Conservation (phyloP, 306 rosid species). For the Ochetophila trinervis region DNA sequence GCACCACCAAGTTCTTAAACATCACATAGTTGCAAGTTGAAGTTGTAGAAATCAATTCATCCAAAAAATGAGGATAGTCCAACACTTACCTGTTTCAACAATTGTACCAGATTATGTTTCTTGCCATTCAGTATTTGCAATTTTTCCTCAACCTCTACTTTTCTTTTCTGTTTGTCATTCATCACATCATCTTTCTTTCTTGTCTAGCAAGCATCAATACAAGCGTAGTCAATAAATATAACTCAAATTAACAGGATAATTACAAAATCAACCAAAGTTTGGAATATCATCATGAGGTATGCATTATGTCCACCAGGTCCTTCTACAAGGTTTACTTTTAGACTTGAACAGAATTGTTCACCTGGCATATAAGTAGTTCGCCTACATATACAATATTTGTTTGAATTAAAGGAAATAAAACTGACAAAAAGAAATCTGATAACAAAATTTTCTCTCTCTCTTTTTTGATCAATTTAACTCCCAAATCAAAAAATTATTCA, state of each 20-base stretch:
- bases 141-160: slow-evolving; percentile 73
- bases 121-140: slow-evolving; percentile 66
- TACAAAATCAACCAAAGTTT: background rate
- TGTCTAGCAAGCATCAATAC: slow-evolving; percentile 34
- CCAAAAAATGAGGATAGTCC: background rate
- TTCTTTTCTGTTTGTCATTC: slow-evolving; percentile 56
- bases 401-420: no score
- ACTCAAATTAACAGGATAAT: background rate
- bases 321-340: no score
- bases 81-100: slow-evolving; percentile 76
- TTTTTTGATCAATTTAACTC: no score
- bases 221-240: slow-evolving; percentile 1
- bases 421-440: no score
- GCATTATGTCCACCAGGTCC: no score
- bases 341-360: no score
- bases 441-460: no score
- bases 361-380: no score
- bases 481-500: no score
- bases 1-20: background rate
- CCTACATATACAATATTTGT: no score
- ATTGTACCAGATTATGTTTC: slow-evolving; percentile 79
- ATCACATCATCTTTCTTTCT: slow-evolving; percentile 36
- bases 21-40: background rate
- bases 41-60: background rate
- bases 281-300: no score